Conservation (phyloP, 2,329 filamentous ascomycete genomes). For the Salinomyces thailandicus region DNA sequence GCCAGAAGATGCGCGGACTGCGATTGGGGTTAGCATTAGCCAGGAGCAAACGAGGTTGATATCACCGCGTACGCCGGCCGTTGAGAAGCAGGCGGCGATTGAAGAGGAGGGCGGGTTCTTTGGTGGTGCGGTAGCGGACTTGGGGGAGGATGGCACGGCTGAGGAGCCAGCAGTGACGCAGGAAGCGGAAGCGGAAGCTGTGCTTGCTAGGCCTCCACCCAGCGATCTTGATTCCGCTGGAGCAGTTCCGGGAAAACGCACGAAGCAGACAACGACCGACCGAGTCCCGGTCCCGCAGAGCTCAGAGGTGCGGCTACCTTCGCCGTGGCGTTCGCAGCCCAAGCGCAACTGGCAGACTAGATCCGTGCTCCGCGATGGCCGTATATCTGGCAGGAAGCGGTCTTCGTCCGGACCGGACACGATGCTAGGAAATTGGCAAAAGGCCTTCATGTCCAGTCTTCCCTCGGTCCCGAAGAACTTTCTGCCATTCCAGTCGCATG, state of each 20-base stretch:
- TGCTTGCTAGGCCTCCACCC: neutral
- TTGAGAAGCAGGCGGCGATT: constrained; percentile 48
- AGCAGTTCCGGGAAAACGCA: constrained; percentile 1
- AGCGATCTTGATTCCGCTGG: too few relatives aligned
- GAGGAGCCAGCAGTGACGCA: neutral
- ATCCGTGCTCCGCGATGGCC: constrained; percentile 29
- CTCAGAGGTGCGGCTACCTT: constrained; percentile 30
- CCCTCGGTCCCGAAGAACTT: constrained; percentile 23
- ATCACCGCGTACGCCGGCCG: constrained; percentile 46
- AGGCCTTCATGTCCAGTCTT: constrained; percentile 19
- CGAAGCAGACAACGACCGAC: constrained; percentile 1
- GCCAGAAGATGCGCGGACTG: constrained; percentile 31
- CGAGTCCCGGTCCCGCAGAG: too few relatives aligned
- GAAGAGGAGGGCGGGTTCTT: constrained; percentile 42
- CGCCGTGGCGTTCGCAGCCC: constrained; percentile 35
- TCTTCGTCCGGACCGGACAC: constrained; percentile 30
- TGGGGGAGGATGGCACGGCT: neutral
- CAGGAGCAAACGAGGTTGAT: constrained; percentile 46
- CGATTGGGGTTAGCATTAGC: constrained; percentile 51
- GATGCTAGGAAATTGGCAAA: constrained; percentile 14
- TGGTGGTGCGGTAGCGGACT: constrained; percentile 10
- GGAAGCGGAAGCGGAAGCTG: neutral
- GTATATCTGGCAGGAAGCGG: constrained; percentile 28
- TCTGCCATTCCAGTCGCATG: neutral
- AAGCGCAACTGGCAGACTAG: constrained; percentile 26